Base-by-base conservation (phyloP, 805 yeast genomes). In the Ogataea corticis region DNA sequence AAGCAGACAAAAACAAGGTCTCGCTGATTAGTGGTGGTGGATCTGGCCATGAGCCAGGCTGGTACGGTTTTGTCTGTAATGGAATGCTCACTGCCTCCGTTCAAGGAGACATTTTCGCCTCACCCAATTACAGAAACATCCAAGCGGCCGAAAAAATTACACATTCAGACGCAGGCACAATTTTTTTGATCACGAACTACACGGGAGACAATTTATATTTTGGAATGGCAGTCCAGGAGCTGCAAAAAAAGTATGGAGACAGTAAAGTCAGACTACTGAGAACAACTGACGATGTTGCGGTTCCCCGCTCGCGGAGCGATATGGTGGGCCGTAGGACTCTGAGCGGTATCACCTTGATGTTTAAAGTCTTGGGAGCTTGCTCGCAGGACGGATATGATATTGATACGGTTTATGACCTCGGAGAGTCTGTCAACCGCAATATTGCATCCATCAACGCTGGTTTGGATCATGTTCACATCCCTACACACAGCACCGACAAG, bases 41-140 rank as follows among this genome's bases (percentile, higher is more conserved):
- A 4, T 69, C 73, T 7, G 74, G 74, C 14, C 74, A 70, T 47
- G 74, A 70, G 46, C 74, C 74, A 6, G 72, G 72, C 1, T 67
- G 67, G 65, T 59, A 64, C 43, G 74, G 74, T 0, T 59, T 69
- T 38, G 73, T 70, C 13, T 67, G 70, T 13, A 49, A 59, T 25
- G 72, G 70, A 1, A 67, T 68, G 72, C 54, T 70, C 12, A 42
- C 68, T 12, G 72, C 72, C 4, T 65, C 68, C 17, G 73, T 69
- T 18, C 72, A 67, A 44, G 74, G 74, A 21, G 72, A 68, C 37
- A 65, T 70, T 3, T 70, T 70, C 57, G 73, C 73, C n/a, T 58
- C 67, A 28, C 74, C 74, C 18, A 68, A 68, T 52, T 65, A 63
- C 48, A 58, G 63, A 34, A 65, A 70, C 48, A 63, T 69, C 33